Percentiles rank a stretch among this genome's conserved stretches.
Evolutionary conservation across 1,284 basidiomycete genomes (phyloP).

Genomic region (Moesziomyces parantarcticus): DNA sequence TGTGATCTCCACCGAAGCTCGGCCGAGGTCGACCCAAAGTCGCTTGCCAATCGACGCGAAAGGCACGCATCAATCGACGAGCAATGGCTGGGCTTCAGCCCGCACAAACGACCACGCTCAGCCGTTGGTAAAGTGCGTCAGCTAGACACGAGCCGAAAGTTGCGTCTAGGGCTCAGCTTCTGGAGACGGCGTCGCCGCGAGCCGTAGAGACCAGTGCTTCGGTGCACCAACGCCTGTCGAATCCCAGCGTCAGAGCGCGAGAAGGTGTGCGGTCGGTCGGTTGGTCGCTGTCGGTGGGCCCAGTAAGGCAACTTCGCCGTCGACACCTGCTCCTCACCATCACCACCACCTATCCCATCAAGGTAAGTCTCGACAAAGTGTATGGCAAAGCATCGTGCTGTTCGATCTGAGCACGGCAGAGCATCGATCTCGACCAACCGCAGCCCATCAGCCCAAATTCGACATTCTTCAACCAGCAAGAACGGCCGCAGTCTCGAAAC

Average conservation of each 20-base stretch:
- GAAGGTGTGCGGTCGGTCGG: no score
- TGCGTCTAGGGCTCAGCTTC: no score
- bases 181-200: no score
- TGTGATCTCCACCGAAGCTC: neutral
- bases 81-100: neutral
- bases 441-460: neutral
- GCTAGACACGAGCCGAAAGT: no score
- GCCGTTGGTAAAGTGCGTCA: neutral
- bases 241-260: no score
- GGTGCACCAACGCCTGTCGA: no score
- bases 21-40: neutral
- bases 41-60: neutral
- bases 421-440: neutral
- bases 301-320: slow-evolving; percentile 1
- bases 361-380: slow-evolving; percentile 33
- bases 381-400: slow-evolving; percentile 21
- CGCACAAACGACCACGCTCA: neutral
- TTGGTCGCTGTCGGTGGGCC: neutral
- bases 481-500: neutral
- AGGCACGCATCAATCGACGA: neutral
- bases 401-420: slow-evolving; percentile 2
- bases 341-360: slow-evolving; percentile 44
- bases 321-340: slow-evolving; percentile 31
- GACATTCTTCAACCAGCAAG: neutral
- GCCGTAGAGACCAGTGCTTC: no score